Evolutionary conservation across 192 early-diverging fungal genomes (phyloP).

Genomic region (Backusella sp.): DNA sequence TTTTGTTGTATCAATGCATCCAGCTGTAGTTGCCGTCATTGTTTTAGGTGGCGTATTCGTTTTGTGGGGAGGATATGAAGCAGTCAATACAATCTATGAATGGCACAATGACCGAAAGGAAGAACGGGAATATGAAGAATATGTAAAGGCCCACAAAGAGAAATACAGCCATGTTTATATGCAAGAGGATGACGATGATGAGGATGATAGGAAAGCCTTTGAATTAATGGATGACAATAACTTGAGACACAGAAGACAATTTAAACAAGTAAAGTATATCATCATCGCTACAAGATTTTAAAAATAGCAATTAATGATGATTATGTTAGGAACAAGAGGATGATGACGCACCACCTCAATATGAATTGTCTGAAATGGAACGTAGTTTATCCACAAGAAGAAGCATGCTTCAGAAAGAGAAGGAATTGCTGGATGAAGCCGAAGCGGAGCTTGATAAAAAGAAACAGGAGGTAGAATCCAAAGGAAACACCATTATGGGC

Average conservation of each 20-base stretch:
- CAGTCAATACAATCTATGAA: conserved; percentile 2
- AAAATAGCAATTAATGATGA: background rate
- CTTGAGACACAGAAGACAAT: conserved; percentile 1
- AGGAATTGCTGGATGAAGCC: background rate
- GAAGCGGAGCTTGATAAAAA: conserved; percentile 5
- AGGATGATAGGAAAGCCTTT: background rate
- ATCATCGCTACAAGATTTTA: background rate
- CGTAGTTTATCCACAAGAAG: background rate
- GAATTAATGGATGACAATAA: background rate
- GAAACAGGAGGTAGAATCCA: background rate
- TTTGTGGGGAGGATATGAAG: conserved; percentile 16
- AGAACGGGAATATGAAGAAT: conserved; percentile 21
- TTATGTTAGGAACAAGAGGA: background rate
- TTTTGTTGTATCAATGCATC: conserved; percentile 20
- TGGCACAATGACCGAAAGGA: conserved; percentile 13
- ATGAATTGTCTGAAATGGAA: conserved; percentile 16
- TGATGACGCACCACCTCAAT: background rate
- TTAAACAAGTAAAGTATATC: conserved; percentile 7
- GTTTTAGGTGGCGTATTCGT: background rate
- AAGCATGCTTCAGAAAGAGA: background rate
- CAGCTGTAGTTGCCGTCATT: conserved; percentile 13
- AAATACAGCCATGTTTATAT: background rate
- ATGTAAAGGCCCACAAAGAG: conserved; percentile 2
- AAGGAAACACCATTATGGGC: conserved; percentile 14
- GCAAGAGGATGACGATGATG: conserved; percentile 11